Base-by-base conservation (phyloP, 2,329 filamentous ascomycete genomes). In the Balansia obtecta region DNA sequence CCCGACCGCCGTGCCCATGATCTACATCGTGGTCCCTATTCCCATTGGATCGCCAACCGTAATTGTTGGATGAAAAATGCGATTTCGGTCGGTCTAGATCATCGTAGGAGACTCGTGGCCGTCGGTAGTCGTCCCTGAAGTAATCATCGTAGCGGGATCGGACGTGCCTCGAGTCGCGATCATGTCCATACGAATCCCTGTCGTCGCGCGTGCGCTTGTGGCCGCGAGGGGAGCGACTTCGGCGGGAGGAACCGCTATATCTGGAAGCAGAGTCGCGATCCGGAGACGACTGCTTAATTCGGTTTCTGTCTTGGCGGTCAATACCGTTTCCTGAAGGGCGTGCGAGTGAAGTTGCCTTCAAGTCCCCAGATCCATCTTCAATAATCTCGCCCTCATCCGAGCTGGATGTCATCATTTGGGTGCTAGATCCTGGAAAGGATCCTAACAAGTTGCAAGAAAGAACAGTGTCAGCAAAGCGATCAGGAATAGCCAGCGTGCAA, bases 291-390 rank as follows among this genome's bases (percentile, higher is more conserved):
- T 71, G 64, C 75, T 74, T 78, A 67, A 70, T 74, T 70, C 77
- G 80, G 71, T 71, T 77, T 90, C 88, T 95, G 86, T 85, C 79
- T 77, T 76, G 82, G 80, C 85, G 86, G 88, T 95, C 86, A 95
- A 95, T 83, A 80, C 78, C 82, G 80, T 74, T 83, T 84, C 82
- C 78, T 79, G 83, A 80, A 77, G 79, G 71, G 69, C 77, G 77
- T 76, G 77, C 75, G 77, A 83, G 80, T 83, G 85, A 84, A 87
- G 85, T 86, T 93, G 88, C 87, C 88, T 93, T 93, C 68, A 70
- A 71, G 62, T 73, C 65, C 64, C 66, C 66, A 75, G 75, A 77
- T 70, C 77, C 76, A 71, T 79, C 79, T 71, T 90, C 86, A 67
- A 85, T 71, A 69, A 91, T 88, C 75, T 94, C 88, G 71, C 88